Percentiles rank a stretch among this genome's conserved stretches.
Conservation (phyloP, 2,329 filamentous ascomycete genomes). For the Sporothrix sp. region DNA sequence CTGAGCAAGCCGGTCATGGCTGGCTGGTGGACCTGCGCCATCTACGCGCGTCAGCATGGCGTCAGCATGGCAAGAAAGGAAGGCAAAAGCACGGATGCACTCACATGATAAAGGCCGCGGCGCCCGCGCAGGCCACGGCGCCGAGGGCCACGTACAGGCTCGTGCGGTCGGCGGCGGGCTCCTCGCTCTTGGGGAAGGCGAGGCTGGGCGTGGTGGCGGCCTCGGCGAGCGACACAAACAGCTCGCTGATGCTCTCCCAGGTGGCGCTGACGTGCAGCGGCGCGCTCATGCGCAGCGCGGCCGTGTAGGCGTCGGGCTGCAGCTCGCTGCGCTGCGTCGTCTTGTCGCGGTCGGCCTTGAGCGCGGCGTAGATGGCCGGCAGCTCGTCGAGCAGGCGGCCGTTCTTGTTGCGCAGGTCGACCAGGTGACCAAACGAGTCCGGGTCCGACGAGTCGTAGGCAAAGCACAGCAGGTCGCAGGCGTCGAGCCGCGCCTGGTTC, state of each 20-base stretch:
- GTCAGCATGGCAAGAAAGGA: not conserved
- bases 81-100: constrained; percentile 36
- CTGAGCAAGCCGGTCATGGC: not conserved
- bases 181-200: constrained; percentile 81
- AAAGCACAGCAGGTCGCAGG: constrained; percentile 90
- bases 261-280: constrained; percentile 91
- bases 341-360: constrained; percentile 94
- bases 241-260: constrained; percentile 87
- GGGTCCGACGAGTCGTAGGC: constrained; percentile 95
- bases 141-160: constrained; percentile 78
- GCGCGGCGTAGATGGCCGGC: constrained; percentile 80
- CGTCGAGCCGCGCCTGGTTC: constrained; percentile 79
- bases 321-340: constrained; percentile 87
- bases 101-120: constrained; percentile 60
- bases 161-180: constrained; percentile 73
- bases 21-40: constrained; percentile 18
- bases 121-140: constrained; percentile 54
- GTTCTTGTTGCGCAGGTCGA: constrained; percentile 59
- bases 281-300: constrained; percentile 73
- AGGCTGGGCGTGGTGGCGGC: constrained; percentile 81
- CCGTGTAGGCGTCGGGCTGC: constrained; percentile 88
- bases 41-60: too few species aligned
- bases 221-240: constrained; percentile 87
- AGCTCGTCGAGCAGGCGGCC: constrained; percentile 65
- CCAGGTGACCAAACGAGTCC: constrained; percentile 88